A percentile compares a stretch with the other conserved stretches of the same genome.
Conservation (phyloP, 2,329 filamentous ascomycete genomes). For the Fusarium drepaniforme region DNA sequence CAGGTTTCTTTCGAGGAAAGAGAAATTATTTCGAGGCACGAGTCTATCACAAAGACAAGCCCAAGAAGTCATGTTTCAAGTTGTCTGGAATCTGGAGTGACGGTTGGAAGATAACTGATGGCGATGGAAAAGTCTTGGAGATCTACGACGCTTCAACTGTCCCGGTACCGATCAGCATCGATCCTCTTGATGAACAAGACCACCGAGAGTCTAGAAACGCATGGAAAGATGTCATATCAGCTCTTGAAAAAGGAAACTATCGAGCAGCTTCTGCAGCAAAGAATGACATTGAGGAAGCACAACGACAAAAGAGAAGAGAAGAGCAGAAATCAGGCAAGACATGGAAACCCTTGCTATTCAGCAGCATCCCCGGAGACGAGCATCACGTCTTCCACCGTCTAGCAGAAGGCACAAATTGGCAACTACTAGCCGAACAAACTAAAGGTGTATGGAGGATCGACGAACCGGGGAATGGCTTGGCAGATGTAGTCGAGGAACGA, state of each 20-base stretch:
- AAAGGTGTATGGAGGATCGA: slow-evolving; percentile 36
- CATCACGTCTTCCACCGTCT: slow-evolving; percentile 26
- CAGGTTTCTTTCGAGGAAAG: slow-evolving; percentile 52
- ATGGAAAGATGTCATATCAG: slow-evolving; percentile 82
- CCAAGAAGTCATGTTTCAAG: slow-evolving; percentile 28
- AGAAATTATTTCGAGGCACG: slow-evolving; percentile 60
- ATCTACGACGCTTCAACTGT: slow-evolving; percentile 45
- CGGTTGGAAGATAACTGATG: slow-evolving; percentile 42
- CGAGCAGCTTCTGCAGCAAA: slow-evolving; percentile 79
- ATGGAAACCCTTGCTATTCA: slow-evolving; percentile 37
- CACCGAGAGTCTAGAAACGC: slow-evolving; percentile 84
- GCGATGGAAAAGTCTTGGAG: slow-evolving; percentile 50
- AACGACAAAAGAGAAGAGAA: slow-evolving; percentile 78
- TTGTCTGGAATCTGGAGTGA: slow-evolving; percentile 38
- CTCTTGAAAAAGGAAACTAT: slow-evolving; percentile 81
- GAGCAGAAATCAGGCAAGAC: slow-evolving; percentile 64
- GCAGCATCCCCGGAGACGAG: background rate
- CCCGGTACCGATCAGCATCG: slow-evolving; percentile 12
- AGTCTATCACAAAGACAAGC: slow-evolving; percentile 54
- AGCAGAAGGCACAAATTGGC: slow-evolving; percentile 17
- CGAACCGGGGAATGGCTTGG: slow-evolving; percentile 6
- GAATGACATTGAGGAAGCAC: slow-evolving; percentile 83
- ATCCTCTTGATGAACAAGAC: slow-evolving; percentile 74
- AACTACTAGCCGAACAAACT: slow-evolving; percentile 25
- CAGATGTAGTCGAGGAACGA: background rate